Percentiles rank a stretch among this genome's conserved stretches.
phyloP scores from a whole-genome alignment of 495 filamentous ascomycete genomes.

The Tuber borchii region DNA sequence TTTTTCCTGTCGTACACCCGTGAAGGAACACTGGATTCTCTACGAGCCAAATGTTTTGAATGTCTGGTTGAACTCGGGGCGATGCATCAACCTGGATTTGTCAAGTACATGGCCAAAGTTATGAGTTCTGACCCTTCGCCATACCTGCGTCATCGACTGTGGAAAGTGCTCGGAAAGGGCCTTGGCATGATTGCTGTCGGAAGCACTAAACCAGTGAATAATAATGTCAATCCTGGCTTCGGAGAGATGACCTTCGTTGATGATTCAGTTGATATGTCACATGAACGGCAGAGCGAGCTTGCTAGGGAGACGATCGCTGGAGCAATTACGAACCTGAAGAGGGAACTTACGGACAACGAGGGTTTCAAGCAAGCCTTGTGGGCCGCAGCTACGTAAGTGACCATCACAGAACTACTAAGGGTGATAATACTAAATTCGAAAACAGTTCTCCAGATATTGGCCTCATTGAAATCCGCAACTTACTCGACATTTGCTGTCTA shows the following conservation, averaged over 20 bases:
- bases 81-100: slow-evolving; percentile 54
- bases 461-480: slow-evolving; percentile 64
- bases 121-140: slow-evolving; percentile 74
- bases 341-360: slow-evolving; percentile 57
- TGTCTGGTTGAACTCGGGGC: slow-evolving; percentile 73
- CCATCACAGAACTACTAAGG: background rate
- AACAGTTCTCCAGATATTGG: slow-evolving; percentile 57
- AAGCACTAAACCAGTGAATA: slow-evolving; percentile 45
- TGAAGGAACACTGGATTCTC: slow-evolving; percentile 66
- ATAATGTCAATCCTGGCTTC: slow-evolving; percentile 42
- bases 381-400: slow-evolving; percentile 54
- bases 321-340: slow-evolving; percentile 67
- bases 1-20: slow-evolving; percentile 74
- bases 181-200: slow-evolving; percentile 78
- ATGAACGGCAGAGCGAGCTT: slow-evolving; percentile 61
- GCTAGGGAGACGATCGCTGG: slow-evolving; percentile 68
- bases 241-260: slow-evolving; percentile 76
- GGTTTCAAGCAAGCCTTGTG: slow-evolving; percentile 66
- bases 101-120: slow-evolving; percentile 63
- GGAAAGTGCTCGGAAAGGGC: slow-evolving; percentile 60
- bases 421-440: background rate
- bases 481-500: slow-evolving; percentile 67
- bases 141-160: slow-evolving; percentile 65
- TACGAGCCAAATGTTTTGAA: slow-evolving; percentile 77
- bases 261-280: slow-evolving; percentile 56